Conservation (phyloP, 768 basidiomycete genomes). For the Tulasnella sp. region DNA sequence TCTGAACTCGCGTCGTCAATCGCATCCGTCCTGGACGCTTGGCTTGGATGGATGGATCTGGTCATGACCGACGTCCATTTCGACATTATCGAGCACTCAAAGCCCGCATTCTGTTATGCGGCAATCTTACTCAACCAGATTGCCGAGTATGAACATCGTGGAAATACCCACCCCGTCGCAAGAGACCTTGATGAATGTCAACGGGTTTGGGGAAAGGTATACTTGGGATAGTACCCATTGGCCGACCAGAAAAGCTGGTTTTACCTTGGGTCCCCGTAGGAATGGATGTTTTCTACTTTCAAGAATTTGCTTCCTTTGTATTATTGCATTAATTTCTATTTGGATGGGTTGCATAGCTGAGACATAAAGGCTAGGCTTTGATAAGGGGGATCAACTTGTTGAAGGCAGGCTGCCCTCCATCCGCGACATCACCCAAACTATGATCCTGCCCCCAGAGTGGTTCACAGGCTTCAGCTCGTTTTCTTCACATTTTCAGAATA, state of each 20-base stretch:
- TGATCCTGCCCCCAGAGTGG: conserved; percentile 7
- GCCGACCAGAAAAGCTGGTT: too few species aligned
- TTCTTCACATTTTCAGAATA: neutral
- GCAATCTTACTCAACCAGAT: conserved; percentile 10
- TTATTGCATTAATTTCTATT: too few species aligned
- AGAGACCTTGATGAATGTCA: conserved; percentile 9
- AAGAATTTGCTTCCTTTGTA: too few species aligned
- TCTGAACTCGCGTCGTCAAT: neutral
- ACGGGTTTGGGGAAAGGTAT: conserved; percentile 6
- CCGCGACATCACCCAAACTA: neutral
- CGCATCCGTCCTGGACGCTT: neutral
- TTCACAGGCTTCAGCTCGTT: conserved; percentile 3
- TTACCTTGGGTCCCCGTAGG: too few species aligned
- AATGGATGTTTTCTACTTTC: too few species aligned
- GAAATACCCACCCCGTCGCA: conserved; percentile 1
- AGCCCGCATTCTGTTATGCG: conserved; percentile 7
- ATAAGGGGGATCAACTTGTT: too few species aligned
- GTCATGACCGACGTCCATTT: conserved; percentile 9
- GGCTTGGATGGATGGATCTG: conserved; percentile 13
- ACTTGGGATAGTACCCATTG: neutral
- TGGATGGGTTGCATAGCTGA: too few species aligned
- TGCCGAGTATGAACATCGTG: neutral
- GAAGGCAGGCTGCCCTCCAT: neutral
- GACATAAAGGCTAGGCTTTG: too few species aligned
- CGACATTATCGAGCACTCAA: neutral